Conservation (phyloP, 2,329 filamentous ascomycete species). For the Fusarium nodosum region DNA sequence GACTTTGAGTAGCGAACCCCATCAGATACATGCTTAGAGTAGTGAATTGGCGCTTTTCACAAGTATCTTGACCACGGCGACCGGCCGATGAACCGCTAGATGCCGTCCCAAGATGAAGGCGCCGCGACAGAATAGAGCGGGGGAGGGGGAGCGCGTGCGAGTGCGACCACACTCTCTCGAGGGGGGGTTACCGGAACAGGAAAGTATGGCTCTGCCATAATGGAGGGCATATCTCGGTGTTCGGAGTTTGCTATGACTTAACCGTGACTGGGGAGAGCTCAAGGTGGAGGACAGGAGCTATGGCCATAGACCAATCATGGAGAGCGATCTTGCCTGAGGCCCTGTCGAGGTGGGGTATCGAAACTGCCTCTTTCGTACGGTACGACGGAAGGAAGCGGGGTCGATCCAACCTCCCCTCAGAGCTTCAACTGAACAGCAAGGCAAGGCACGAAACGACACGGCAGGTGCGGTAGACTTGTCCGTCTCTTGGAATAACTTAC, state of each 20-base stretch:
- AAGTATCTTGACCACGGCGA: constrained; percentile 19
- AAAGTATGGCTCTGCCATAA: constrained; percentile 41
- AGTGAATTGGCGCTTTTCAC: not conserved
- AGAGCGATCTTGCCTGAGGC: constrained; percentile 5
- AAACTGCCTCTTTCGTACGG: constrained; percentile 28
- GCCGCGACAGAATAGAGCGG: constrained; percentile 26
- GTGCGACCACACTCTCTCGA: constrained; percentile 35
- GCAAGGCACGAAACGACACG: constrained; percentile 11
- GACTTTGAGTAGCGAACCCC: constrained; percentile 17
- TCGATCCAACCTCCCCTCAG: constrained; percentile 14
- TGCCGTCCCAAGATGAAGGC: constrained; percentile 29
- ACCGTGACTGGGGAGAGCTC: constrained; percentile 27
- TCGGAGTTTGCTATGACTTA: constrained; percentile 40
- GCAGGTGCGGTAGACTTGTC: constrained; percentile 35
- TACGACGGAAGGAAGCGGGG: constrained; percentile 31
- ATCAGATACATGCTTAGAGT: constrained; percentile 13
- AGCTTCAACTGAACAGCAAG: not conserved
- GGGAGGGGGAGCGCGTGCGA: constrained; percentile 33
- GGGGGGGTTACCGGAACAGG: constrained; percentile 41
- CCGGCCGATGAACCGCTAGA: constrained; percentile 36
- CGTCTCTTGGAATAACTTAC: constrained; percentile 17
- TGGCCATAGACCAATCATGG: constrained; percentile 21
- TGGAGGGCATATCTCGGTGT: constrained; percentile 51
- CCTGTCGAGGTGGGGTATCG: constrained; percentile 24
- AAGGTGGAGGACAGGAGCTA: constrained; percentile 25